Evolutionary conservation across 805 yeast genomes (phyloP).

Genomic region (Starmerella sirachaensis): DNA sequence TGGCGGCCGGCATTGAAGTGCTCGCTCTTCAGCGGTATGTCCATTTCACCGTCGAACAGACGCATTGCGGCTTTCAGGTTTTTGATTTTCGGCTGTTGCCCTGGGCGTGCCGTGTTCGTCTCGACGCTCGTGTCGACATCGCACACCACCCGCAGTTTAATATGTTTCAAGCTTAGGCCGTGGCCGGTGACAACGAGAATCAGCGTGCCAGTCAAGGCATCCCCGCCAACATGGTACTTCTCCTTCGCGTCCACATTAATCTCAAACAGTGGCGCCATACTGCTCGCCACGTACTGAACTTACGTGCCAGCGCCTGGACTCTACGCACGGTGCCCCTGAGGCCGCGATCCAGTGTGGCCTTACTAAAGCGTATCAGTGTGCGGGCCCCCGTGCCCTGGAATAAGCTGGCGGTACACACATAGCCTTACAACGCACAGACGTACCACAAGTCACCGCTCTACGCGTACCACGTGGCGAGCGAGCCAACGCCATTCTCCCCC

Average conservation of each 20-base stretch:
- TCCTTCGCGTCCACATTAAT: slow-evolving; percentile 8
- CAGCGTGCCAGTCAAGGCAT: slow-evolving; percentile 13
- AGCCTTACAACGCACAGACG: too few relatives aligned
- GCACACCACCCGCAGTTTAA: slow-evolving; percentile 13
- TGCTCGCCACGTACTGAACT: too few relatives aligned
- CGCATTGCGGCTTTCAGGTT: slow-evolving; percentile 2
- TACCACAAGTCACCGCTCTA: too few relatives aligned
- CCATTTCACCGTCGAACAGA: slow-evolving; percentile 3
- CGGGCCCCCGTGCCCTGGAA: too few relatives aligned
- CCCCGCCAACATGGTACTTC: slow-evolving; percentile 12
- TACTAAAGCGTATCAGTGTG: too few relatives aligned
- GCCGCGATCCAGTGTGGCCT: too few relatives aligned
- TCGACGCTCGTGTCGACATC: slow-evolving; percentile 11
- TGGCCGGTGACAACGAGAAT: slow-evolving; percentile 7
- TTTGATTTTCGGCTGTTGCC: background rate
- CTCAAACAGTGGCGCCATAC: slow-evolving; percentile 1
- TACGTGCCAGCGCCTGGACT: too few relatives aligned
- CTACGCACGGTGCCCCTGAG: too few relatives aligned
- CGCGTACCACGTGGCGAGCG: too few relatives aligned
- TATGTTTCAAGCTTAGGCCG: slow-evolving; percentile 8
- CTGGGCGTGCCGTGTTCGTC: background rate
- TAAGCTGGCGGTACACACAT: too few relatives aligned
- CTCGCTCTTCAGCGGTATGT: background rate
- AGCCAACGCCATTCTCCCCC: too few relatives aligned
- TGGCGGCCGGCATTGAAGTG: slow-evolving; percentile 6